Percentiles rank a stretch among this genome's conserved stretches.
These are phyloP conservation scores for Panaeolus papilionaceus DNA, from an alignment of 768 basidiomycete genomes.

Conservation along the genomic window DNA sequence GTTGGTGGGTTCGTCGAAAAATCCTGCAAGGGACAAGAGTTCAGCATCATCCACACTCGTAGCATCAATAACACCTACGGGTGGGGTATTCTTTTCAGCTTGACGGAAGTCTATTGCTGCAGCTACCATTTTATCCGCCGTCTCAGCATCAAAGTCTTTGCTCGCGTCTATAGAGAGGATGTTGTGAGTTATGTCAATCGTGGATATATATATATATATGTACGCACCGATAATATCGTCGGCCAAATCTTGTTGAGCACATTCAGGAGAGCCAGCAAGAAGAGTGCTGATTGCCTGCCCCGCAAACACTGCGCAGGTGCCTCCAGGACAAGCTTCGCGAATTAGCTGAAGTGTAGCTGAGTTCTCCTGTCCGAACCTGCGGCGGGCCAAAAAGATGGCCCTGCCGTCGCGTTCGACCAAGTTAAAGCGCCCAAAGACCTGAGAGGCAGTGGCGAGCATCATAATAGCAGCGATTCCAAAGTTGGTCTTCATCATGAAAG, in stretches of 20 bases:
- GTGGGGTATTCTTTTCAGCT: constrained; percentile 65
- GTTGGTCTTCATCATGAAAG: constrained; percentile 38
- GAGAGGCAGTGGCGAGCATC: constrained; percentile 33
- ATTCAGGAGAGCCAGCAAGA: constrained; percentile 56
- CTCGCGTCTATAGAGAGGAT: constrained; percentile 47
- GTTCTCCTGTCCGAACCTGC: constrained; percentile 59
- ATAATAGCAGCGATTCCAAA: constrained; percentile 32
- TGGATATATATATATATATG: background rate
- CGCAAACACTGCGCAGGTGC: constrained; percentile 54
- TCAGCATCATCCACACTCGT: background rate
- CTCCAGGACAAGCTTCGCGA: constrained; percentile 51
- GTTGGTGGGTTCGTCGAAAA: constrained; percentile 58
- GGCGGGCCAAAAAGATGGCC: constrained; percentile 52
- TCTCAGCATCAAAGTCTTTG: constrained; percentile 55
- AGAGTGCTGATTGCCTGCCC: constrained; percentile 58
- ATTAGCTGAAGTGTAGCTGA: constrained; percentile 53
- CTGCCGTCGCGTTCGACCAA: constrained; percentile 56
- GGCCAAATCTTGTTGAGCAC: constrained; percentile 62
- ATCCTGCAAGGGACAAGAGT: constrained; percentile 40
- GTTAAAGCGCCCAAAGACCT: constrained; percentile 44
- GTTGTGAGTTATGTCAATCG: background rate
- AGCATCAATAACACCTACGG: constrained; percentile 38
- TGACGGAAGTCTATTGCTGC: constrained; percentile 60
- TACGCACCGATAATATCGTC: constrained; percentile 60
- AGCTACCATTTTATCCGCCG: constrained; percentile 56